Base-by-base conservation (phyloP, 176 grass and related monocot species). In the Miscanthus lutarioriparius region DNA sequence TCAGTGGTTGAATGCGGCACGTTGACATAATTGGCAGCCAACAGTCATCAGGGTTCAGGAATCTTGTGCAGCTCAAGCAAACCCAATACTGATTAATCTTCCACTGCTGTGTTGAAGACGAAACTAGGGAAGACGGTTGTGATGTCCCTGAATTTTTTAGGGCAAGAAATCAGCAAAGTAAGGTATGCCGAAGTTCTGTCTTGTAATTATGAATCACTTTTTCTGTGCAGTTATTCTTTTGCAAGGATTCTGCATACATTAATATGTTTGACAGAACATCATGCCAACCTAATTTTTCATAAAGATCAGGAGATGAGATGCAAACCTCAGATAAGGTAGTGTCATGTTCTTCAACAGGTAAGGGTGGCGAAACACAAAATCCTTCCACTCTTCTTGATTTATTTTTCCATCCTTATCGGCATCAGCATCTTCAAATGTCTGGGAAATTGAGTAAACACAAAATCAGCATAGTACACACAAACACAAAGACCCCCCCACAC, bases 371-470 rank as follows among this genome's bases (percentile, higher is more conserved):
- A 89, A 40, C 22, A 86, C 95, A 49, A 94, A 97, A 39, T 94
- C 82, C 51, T 92, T 94, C 95, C 95, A 97, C 43, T 97, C 92
- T 72, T 94, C 84, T 83, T 76, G 81, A 82, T 82, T 88, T 58
- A 97, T 97, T 87, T 92, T 94, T 41, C 86, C 95, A 81, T 97
- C 95, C 44, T 61, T 75, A 53, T 97, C 88, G 1, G 84, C 39
- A 86, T 97, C 95, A 70, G 86, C 95, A 72, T 94, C 95, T 81
- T 85, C 82, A 89, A 97, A 97, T 86, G 95, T 92, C 95, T 97
- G 66, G 70, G 80, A 54, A 63, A 82, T 23, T 22, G 25, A 56
- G 37, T n/a, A 22, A 19, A 41, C 25, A 54, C n/a, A 16, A 12
- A 2, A 26, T 47, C 65, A 70, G 40, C 79, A 40, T 7, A 7